These are phyloP conservation scores for Trichosporon ovoides DNA, from an alignment of 1,284 basidiomycete genomes.

Conservation along the genomic window DNA sequence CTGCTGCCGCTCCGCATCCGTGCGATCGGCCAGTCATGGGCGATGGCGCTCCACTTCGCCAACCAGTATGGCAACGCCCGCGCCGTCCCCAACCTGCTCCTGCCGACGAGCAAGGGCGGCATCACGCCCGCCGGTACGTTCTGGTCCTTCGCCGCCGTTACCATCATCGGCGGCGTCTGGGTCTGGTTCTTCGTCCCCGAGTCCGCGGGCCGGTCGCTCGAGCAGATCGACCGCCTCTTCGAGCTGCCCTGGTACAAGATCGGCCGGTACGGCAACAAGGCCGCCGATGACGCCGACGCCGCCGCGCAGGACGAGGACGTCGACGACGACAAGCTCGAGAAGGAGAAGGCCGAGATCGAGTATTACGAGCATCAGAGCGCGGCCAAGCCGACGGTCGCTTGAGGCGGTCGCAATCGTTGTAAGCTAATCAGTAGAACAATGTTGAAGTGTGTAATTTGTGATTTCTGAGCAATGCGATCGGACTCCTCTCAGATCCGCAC, in stretches of 20 bases:
- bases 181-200: constrained; percentile 31
- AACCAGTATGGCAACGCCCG: constrained; percentile 15
- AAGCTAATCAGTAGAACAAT: background rate
- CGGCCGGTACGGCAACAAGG: constrained; percentile 11
- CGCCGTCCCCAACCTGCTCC: constrained; percentile 15
- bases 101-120: background rate
- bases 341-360: constrained; percentile 21
- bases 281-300: constrained; percentile 6
- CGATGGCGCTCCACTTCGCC: constrained; percentile 13
- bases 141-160: constrained; percentile 28
- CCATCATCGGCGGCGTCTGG: constrained; percentile 21
- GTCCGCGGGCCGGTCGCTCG: constrained; percentile 22
- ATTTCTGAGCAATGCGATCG: no score
- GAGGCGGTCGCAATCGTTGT: background rate
- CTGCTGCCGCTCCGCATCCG: constrained; percentile 14
- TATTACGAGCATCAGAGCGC: constrained; percentile 9
- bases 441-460: background rate
- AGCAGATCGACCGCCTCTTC: constrained; percentile 23
- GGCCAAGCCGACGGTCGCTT: constrained; percentile 3
- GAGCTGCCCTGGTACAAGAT: constrained; percentile 16
- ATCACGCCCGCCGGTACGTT: constrained; percentile 25
- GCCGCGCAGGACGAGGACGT: constrained; percentile 3
- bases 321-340: constrained; percentile 7
- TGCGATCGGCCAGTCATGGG: constrained; percentile 8
- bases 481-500: no score